Evolutionary conservation across 1,284 basidiomycete genomes (phyloP).

Genomic region (Sporisorium scitamineum): DNA sequence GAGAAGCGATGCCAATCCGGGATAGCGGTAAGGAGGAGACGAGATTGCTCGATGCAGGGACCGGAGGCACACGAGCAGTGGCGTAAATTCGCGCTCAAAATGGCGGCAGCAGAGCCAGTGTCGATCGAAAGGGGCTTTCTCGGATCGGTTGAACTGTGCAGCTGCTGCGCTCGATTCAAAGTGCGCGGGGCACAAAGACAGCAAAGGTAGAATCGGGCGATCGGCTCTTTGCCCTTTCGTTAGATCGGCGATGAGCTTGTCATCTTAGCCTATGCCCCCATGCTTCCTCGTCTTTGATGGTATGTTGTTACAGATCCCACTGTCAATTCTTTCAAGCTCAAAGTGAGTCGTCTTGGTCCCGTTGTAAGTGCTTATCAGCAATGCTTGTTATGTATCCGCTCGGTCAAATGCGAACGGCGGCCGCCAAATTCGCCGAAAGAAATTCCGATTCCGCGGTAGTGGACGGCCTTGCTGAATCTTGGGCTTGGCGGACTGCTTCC

Average conservation of each 20-base stretch:
- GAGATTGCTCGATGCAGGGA: not conserved
- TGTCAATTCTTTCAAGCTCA: not conserved
- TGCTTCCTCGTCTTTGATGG: no score
- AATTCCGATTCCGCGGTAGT: not conserved
- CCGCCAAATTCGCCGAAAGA: not conserved
- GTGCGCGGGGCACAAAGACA: not conserved
- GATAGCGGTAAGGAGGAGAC: not conserved
- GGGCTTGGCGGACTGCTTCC: not conserved
- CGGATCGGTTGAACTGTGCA: not conserved
- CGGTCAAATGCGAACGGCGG: not conserved
- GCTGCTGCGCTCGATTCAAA: not conserved
- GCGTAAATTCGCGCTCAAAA: not conserved
- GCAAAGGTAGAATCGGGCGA: not conserved
- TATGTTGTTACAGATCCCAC: no score
- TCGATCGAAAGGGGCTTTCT: not conserved
- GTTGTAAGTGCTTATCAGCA: no score
- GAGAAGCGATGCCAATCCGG: no score
- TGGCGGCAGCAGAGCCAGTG: not conserved
- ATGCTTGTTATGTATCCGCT: not conserved
- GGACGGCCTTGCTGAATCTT: no score
- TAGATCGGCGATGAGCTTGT: not conserved
- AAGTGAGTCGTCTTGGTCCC: no score
- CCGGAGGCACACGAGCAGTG: conserved; percentile 2
- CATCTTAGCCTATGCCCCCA: no score
- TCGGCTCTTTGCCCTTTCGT: not conserved